phyloP scores from a whole-genome alignment of 192 early-diverging fungal genomes.

The Radiomyces spectabilis region DNA sequence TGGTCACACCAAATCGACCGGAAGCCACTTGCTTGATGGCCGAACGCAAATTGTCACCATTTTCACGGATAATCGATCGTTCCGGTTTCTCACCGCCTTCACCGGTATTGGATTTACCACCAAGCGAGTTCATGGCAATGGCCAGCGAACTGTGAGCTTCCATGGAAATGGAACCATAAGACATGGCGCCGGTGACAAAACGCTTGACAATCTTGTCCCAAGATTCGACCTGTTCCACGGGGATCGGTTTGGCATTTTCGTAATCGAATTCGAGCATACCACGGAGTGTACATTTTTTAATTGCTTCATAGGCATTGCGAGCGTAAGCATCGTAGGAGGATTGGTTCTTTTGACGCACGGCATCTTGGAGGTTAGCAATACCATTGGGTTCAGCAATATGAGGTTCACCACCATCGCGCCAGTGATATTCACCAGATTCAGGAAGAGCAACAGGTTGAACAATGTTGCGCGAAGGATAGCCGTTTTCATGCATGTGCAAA shows the following conservation, averaged over 20 bases:
- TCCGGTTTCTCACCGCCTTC: slow-evolving; percentile 95
- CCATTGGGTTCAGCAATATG: slow-evolving; percentile 89
- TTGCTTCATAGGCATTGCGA: slow-evolving; percentile 65
- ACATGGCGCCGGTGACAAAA: slow-evolving; percentile 98
- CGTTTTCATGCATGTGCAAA: slow-evolving; percentile 75
- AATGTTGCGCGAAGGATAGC: slow-evolving; percentile 45
- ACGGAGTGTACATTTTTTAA: slow-evolving; percentile 89
- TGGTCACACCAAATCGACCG: slow-evolving; percentile 96
- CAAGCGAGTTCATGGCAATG: slow-evolving; percentile 90
- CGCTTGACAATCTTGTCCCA: slow-evolving; percentile 96
- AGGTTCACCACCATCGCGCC: slow-evolving; percentile 86
- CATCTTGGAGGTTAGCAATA: slow-evolving; percentile 91
- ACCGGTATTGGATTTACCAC: slow-evolving; percentile 98
- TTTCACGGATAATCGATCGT: slow-evolving; percentile 60
- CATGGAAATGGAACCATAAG: slow-evolving; percentile 93
- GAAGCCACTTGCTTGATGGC: slow-evolving; percentile 99
- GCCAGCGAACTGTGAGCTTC: slow-evolving; percentile 92
- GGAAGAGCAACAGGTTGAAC: slow-evolving; percentile 62
- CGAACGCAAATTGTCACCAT: slow-evolving; percentile 80
- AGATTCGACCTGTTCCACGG: slow-evolving; percentile 93
- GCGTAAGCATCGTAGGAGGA: slow-evolving; percentile 83
- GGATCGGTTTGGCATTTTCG: slow-evolving; percentile 62
- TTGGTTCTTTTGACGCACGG: slow-evolving; percentile 88
- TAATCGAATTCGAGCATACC: slow-evolving; percentile 88
- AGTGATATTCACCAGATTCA: slow-evolving; percentile 96